Conservation (phyloP, 164 flowering plant genomes). For the Litsea cubeba region DNA sequence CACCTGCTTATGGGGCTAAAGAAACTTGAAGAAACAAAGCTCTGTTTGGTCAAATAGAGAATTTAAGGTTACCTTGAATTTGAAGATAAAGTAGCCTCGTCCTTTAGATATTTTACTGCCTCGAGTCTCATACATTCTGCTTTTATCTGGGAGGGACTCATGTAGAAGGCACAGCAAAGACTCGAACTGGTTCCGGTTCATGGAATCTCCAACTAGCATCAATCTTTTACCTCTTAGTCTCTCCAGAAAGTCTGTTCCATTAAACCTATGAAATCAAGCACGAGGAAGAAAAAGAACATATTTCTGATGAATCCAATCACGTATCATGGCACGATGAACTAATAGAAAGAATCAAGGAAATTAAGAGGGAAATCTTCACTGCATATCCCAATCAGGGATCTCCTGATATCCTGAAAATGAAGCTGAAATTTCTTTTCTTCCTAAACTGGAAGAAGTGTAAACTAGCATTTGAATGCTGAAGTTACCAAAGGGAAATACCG, state of each 20-base stretch:
- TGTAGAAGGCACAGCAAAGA: conserved; percentile 82
- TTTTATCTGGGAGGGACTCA: conserved; percentile 65
- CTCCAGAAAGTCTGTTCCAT: conserved; percentile 80
- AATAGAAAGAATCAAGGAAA: neutral
- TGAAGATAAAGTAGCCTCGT: conserved; percentile 79
- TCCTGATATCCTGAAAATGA: neutral
- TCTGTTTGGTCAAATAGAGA: too few relatives aligned
- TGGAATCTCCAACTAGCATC: conserved; percentile 92
- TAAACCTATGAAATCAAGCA: conserved; percentile 52
- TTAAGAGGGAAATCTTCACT: neutral
- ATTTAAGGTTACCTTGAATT: conserved; percentile 48
- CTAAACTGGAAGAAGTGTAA: too few relatives aligned
- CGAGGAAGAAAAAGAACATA: conserved; percentile 17
- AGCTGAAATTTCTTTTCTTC: too few relatives aligned
- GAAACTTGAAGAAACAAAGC: too few relatives aligned
- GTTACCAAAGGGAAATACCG: too few relatives aligned
- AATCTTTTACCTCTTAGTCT: conserved; percentile 82
- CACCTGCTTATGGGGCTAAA: too few relatives aligned
- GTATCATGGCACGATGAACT: neutral
- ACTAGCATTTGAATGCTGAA: too few relatives aligned
- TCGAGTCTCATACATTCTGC: conserved; percentile 72
- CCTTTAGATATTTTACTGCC: conserved; percentile 87
- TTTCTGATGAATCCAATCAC: neutral
- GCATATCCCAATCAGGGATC: neutral
- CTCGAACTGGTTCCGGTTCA: conserved; percentile 96